Base-by-base conservation (phyloP, 352 stramenopile genomes). In the Phytophthora sp. region DNA sequence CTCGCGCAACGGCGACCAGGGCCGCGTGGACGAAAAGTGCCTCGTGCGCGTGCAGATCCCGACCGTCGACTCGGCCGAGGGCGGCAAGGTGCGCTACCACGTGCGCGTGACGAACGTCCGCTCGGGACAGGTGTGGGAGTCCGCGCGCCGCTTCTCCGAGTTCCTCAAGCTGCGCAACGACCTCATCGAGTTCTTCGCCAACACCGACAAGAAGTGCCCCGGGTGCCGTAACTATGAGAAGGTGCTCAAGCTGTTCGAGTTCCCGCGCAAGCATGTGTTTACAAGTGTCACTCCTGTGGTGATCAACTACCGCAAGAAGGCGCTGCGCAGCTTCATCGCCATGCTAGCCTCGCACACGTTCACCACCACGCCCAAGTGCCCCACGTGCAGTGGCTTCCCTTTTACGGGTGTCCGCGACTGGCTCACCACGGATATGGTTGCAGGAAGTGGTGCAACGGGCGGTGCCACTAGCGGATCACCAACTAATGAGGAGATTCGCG, bases 151-250 rank as follows among this genome's bases (percentile, higher is more conserved):
- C 35, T 95, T 93, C 69, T 95, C 87, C 39, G 84, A 94, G 70
- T 95, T 95, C 48, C 69, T 92, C 21, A 52, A 74, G 62, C 72
- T 95, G 49, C 84, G 83, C 43, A 79, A 91, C 30, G 78, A 83
- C 11, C 72, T 95, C 26, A 58, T 93, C n/a, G 63, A 65, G 18
- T 87, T 80, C 52, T 91, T 92, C 38, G 61, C 49, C 21, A 73
- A 73, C 41, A 82, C 72, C 15, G 62, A 78, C 32, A 81, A 78
- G 51, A 95, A 93, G 44, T 95, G 87, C 31, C 87, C 87, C 11
- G 87, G 87, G 27, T 95, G 87, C 53, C 55, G 82, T 54, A 91
- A 92, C 71, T 95, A 91, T 63, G 81, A 92, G 54, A 92, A 94
- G 57, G 82, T 91, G 35, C 68, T 95, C 17, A 65, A 75, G 7